Percentiles rank a stretch among this genome's conserved stretches.
These are phyloP conservation scores for Lactuca saligna DNA, from an alignment of 129 eudicot species.

Conservation along the genomic window DNA sequence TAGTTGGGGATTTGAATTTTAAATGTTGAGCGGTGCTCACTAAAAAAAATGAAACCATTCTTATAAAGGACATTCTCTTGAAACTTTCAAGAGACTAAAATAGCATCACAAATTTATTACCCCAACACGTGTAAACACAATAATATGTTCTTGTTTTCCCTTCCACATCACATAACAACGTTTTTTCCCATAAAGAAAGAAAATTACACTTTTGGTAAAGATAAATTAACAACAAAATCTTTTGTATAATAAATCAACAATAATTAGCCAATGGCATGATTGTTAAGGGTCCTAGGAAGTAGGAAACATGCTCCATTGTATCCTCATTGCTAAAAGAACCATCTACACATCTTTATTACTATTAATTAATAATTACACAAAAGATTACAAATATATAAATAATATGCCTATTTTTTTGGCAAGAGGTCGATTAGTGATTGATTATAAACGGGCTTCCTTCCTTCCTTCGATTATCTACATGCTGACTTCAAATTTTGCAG, in stretches of 20 bases:
- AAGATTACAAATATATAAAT: constrained; percentile 19
- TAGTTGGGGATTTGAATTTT: too few relatives aligned
- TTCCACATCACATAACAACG: neutral
- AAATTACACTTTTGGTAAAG: neutral
- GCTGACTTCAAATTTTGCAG: constrained; percentile 17
- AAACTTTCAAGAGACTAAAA: too few relatives aligned
- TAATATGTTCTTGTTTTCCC: neutral
- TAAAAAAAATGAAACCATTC: too few relatives aligned
- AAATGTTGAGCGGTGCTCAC: too few relatives aligned
- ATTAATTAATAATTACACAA: constrained; percentile 17
- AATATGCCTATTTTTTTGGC: constrained; percentile 29
- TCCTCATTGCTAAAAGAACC: constrained; percentile 8
- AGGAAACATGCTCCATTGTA: constrained; percentile 14
- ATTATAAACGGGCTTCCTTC: constrained; percentile 25
- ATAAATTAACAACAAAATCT: neutral
- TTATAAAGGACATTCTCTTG: too few relatives aligned
- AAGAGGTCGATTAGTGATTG: constrained; percentile 26
- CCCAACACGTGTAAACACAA: neutral
- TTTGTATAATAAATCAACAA: constrained; percentile 8
- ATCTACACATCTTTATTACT: constrained; percentile 31
- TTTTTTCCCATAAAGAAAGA: neutral
- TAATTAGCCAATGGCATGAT: constrained; percentile 9
- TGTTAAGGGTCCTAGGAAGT: neutral
- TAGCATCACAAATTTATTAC: too few relatives aligned
- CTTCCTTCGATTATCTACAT: constrained; percentile 22